These are phyloP conservation scores for Marasmius fiardii DNA, from an alignment of 1,284 basidiomycete species.

Conservation along the genomic window DNA sequence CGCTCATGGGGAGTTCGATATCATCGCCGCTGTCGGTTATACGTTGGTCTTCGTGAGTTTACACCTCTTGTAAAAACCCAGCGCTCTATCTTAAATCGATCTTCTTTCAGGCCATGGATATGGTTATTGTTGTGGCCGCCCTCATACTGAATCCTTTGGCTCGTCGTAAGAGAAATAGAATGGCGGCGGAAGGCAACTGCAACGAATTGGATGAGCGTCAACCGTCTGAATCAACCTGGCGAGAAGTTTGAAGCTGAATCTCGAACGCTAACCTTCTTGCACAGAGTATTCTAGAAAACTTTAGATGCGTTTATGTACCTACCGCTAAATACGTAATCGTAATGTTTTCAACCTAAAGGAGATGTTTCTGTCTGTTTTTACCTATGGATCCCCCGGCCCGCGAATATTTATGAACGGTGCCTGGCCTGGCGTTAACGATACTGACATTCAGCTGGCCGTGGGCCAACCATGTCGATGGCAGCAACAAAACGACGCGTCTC, in stretches of 20 bases:
- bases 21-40: conserved; percentile 64
- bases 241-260: too few species aligned
- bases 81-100: too few species aligned
- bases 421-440: background rate
- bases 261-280: too few species aligned
- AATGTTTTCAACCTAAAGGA: too few species aligned
- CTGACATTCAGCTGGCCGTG: too few species aligned
- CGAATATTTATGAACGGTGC: background rate
- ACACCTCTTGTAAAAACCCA: background rate
- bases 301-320: too few species aligned
- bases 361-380: too few species aligned
- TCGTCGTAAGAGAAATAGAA: background rate
- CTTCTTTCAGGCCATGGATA: background rate
- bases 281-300: too few species aligned
- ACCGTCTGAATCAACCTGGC: too few species aligned
- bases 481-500: conserved; percentile 53
- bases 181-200: background rate
- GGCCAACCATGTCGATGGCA: background rate
- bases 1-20: conserved; percentile 56
- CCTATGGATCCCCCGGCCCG: too few species aligned
- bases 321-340: too few species aligned
- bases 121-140: background rate
- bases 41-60: conserved; percentile 49
- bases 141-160: background rate
- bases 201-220: background rate